Conservation (phyloP, 176 grass and related monocot genomes). For the Aegilops umbellulata region DNA sequence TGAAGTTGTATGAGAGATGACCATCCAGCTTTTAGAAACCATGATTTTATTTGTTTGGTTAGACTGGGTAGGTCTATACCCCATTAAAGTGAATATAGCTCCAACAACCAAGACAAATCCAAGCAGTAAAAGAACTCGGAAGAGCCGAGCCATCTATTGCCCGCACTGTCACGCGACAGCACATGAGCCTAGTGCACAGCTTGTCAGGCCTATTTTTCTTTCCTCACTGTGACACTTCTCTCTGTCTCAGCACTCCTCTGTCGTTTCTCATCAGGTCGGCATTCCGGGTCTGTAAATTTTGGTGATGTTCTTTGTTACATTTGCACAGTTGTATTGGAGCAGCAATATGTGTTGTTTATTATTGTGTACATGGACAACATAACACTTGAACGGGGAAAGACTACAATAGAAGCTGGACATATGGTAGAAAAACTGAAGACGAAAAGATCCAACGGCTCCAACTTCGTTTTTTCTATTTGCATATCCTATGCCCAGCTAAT, state of each 20-base stretch:
- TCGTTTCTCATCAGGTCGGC: not conserved
- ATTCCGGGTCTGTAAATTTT: not conserved
- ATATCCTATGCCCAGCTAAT: too few species aligned
- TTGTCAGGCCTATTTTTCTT: not conserved
- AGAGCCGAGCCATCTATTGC: not conserved
- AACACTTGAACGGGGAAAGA: not conserved
- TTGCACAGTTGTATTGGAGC: not conserved
- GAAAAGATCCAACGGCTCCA: too few species aligned
- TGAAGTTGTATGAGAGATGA: not conserved
- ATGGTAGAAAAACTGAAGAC: too few species aligned
- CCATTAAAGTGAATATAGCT: not conserved
- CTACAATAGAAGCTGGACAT: too few species aligned
- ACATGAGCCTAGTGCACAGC: not conserved
- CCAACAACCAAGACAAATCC: not conserved
- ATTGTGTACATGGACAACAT: not conserved
- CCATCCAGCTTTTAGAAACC: not conserved
- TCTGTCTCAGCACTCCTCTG: not conserved
- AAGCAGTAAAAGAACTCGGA: not conserved
- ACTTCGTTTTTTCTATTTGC: too few species aligned
- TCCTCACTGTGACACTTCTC: not conserved
- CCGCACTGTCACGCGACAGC: not conserved
- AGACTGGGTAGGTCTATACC: not conserved
- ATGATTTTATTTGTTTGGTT: not conserved
- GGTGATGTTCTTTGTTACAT: not conserved
- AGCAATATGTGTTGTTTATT: not conserved